phyloP scores from a whole-genome alignment of 2,329 filamentous ascomycete genomes.

The Venturia pyrina region DNA sequence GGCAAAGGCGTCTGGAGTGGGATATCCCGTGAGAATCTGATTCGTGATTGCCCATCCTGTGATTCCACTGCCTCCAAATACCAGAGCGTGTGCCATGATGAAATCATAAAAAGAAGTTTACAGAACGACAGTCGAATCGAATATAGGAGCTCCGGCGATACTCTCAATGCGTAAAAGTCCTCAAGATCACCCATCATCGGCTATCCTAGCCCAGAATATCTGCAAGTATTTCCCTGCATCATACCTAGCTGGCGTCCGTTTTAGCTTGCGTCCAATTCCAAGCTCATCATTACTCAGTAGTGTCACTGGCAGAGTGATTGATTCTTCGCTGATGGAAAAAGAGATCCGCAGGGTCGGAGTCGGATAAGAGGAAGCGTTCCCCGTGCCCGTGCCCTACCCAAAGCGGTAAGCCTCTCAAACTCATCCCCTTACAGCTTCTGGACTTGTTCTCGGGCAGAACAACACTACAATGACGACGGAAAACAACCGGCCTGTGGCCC shows the following conservation, averaged over 20 bases:
- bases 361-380: not conserved
- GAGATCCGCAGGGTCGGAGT: not conserved
- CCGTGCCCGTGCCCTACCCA: not conserved
- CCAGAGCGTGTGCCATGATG: constrained; percentile 24
- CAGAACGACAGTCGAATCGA: not conserved
- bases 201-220: too few species aligned
- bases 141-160: not conserved
- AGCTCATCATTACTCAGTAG: too few species aligned
- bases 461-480: not conserved
- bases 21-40: constrained; percentile 29
- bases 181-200: not conserved
- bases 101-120: not conserved
- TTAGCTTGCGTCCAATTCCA: too few species aligned
- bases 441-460: not conserved
- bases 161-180: not conserved
- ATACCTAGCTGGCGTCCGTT: not conserved
- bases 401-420: not conserved
- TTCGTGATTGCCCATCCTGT: constrained; percentile 35
- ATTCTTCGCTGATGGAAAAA: not conserved
- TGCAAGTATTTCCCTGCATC: not conserved
- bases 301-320: not conserved
- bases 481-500: not conserved
- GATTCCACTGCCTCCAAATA: constrained; percentile 34
- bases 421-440: not conserved
- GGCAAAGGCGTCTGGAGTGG: constrained; percentile 23